Conservation (phyloP, 169 alveolate genomes). For the Eimeria acervulina region DNA sequence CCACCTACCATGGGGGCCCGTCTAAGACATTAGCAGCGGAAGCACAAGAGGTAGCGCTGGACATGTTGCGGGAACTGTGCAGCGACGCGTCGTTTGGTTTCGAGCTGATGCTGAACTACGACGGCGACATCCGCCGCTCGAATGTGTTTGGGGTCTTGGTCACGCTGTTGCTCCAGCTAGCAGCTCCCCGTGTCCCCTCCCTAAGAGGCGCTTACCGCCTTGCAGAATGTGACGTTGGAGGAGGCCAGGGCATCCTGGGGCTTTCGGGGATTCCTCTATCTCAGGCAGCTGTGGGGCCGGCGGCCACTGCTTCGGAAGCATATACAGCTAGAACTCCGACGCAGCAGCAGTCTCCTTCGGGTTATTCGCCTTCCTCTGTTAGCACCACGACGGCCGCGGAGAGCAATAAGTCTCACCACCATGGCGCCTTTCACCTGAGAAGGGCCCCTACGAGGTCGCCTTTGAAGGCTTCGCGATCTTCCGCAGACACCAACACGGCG, state of each 20-base stretch:
- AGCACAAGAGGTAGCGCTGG: conserved; percentile 67
- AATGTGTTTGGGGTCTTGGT: conserved; percentile 43
- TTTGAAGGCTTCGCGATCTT: conserved; percentile 28
- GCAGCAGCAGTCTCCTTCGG: conserved; percentile 54
- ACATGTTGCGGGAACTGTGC: conserved; percentile 58
- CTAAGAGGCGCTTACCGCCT: conserved; percentile 61
- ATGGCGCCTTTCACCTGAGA: conserved; percentile 56
- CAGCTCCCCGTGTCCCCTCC: conserved; percentile 59
- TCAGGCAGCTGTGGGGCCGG: not conserved
- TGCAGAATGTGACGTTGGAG: conserved; percentile 27
- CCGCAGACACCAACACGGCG: conserved; percentile 25
- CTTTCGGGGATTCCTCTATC: not conserved
- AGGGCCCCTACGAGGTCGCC: conserved; percentile 71
- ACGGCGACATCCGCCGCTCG: conserved; percentile 66
- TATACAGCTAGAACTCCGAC: not conserved
- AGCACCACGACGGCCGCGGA: conserved; percentile 33
- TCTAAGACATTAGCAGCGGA: conserved; percentile 47
- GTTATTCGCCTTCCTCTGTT: conserved; percentile 47
- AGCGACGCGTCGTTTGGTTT: conserved; percentile 63
- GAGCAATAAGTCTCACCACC: conserved; percentile 37
- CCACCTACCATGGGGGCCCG: conserved; percentile 26
- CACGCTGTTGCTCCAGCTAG: conserved; percentile 59
- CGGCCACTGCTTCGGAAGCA: conserved; percentile 23
- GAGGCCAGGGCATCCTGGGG: not conserved
- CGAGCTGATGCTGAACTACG: conserved; percentile 58